phyloP scores from a whole-genome alignment of 129 eudicot species.

The Tanacetum coccineum region DNA sequence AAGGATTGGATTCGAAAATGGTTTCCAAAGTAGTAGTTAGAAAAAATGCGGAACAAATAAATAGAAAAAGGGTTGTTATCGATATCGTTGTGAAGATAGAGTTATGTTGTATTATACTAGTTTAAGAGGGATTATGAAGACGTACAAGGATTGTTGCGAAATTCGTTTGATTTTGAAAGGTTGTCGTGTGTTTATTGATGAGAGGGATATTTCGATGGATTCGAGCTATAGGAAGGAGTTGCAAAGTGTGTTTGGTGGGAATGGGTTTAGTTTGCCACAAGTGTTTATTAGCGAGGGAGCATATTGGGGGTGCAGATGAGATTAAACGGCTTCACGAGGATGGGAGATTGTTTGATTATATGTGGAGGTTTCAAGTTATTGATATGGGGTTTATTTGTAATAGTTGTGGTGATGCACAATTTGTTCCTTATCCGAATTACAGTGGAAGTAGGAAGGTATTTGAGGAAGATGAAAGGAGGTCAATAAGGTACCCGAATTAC shows the following conservation, averaged over 20 bases:
- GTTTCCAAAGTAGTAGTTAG: constrained; percentile 1
- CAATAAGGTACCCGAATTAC: constrained; percentile 63
- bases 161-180: constrained; percentile 76
- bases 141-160: constrained; percentile 78
- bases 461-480: constrained; percentile 59
- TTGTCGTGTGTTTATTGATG: constrained; percentile 74
- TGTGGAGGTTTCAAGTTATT: constrained; percentile 54
- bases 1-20: constrained; percentile 36
- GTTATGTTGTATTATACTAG: constrained; percentile 80
- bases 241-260: constrained; percentile 58
- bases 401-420: constrained; percentile 83
- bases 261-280: constrained; percentile 67
- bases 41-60: neutral
- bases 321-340: constrained; percentile 72
- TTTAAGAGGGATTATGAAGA: constrained; percentile 85
- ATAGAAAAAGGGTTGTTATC: constrained; percentile 19
- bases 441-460: constrained; percentile 85
- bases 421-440: constrained; percentile 70
- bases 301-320: constrained; percentile 81
- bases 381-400: constrained; percentile 60
- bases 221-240: constrained; percentile 63
- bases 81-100: constrained; percentile 52
- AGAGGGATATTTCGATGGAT: constrained; percentile 93
- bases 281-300: constrained; percentile 60
- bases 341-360: constrained; percentile 57